phyloP scores from a whole-genome alignment of 75 land plant species.

The Pseudotsuga menziesii region DNA sequence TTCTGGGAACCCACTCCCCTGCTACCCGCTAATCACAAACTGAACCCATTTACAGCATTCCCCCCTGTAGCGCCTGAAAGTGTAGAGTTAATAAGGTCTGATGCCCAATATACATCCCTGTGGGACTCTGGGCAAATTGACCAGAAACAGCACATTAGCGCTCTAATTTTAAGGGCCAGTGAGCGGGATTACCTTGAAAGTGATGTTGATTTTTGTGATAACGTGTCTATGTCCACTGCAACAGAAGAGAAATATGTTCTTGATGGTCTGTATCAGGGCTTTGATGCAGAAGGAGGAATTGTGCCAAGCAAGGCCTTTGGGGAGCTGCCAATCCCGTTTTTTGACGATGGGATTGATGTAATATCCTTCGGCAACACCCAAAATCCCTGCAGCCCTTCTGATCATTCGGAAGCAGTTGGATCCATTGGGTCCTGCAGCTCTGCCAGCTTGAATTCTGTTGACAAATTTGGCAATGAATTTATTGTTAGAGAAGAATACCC shows the following conservation, averaged over 20 bases:
- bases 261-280: slow-evolving; percentile 10
- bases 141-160: slow-evolving; percentile 1
- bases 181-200: slow-evolving; percentile 8
- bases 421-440: slow-evolving; percentile 9
- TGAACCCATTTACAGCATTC: background rate
- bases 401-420: slow-evolving; percentile 6
- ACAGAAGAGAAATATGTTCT: slow-evolving; percentile 8
- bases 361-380: slow-evolving; percentile 2
- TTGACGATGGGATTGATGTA: slow-evolving; percentile 5
- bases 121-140: background rate
- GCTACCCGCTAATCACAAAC: background rate
- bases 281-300: slow-evolving; percentile 4
- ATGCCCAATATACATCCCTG: background rate
- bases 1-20: slow-evolving; percentile 1
- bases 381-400: slow-evolving; percentile 4
- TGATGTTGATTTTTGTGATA: background rate
- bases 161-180: slow-evolving; percentile 10
- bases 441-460: background rate
- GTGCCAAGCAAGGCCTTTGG: slow-evolving; percentile 11
- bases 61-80: background rate
- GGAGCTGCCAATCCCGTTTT: background rate
- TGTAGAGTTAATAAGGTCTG: too few species aligned
- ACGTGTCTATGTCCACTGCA: background rate
- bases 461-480: background rate
- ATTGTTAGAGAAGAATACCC: background rate